Evolutionary conservation across 169 alveolate genomes (phyloP).

Genomic region (Cryptosporidium xiaoi): DNA sequence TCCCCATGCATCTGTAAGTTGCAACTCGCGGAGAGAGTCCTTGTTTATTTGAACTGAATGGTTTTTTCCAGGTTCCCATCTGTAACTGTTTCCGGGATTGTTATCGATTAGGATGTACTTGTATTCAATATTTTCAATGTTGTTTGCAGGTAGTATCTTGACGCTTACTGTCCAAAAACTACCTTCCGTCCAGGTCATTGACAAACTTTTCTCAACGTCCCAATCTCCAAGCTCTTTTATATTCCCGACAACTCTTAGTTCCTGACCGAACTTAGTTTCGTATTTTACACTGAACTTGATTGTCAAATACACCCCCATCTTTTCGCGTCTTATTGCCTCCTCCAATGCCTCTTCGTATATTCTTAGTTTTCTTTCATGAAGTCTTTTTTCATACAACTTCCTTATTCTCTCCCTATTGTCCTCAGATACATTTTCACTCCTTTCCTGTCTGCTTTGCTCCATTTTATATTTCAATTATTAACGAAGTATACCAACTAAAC

Average conservation of each 20-base stretch:
- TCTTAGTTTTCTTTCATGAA: conserved; percentile 60
- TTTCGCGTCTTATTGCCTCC: conserved; percentile 64
- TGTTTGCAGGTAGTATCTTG: background rate
- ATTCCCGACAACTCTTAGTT: conserved; percentile 55
- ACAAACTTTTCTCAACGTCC: conserved; percentile 31
- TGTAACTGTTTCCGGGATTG: background rate
- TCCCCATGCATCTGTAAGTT: conserved; percentile 74
- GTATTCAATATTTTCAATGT: conserved; percentile 62
- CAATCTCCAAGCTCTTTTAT: conserved; percentile 64
- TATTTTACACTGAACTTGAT: conserved; percentile 44
- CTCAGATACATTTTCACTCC: conserved; percentile 14
- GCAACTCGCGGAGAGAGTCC: conserved; percentile 15
- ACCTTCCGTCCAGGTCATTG: conserved; percentile 65
- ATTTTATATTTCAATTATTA: background rate
- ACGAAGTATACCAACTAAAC: no score
- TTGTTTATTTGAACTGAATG: conserved; percentile 55
- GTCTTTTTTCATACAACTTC: conserved; percentile 36
- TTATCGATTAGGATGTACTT: conserved; percentile 36
- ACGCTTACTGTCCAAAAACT: conserved; percentile 48
- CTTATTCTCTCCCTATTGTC: conserved; percentile 56
- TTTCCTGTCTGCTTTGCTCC: conserved; percentile 23
- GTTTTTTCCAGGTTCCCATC: conserved; percentile 72
- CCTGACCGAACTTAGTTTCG: conserved; percentile 67
- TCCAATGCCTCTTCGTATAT: conserved; percentile 71
- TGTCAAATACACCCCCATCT: conserved; percentile 15